Evolutionary conservation across 129 eudicot species (phyloP).

Genomic region (Flaveria bidentis): DNA sequence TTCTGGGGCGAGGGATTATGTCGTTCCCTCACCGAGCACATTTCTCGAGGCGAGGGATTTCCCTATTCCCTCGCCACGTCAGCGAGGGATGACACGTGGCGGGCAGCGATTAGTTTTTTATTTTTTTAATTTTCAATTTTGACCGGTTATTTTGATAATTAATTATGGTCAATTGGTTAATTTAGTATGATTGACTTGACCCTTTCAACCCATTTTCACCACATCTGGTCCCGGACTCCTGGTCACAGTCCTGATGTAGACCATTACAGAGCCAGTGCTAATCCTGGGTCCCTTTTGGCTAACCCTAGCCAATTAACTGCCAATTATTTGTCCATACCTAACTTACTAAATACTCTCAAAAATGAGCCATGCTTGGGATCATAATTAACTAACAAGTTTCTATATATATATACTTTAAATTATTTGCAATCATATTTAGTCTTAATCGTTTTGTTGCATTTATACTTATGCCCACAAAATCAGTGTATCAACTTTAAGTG

Average conservation of each 20-base stretch:
- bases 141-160: too few species aligned
- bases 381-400: too few species aligned
- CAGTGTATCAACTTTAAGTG: too few species aligned
- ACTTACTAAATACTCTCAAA: background rate
- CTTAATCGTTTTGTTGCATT: background rate
- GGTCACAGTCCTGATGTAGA: background rate
- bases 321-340: constrained; percentile 4
- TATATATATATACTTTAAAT: background rate
- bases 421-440: background rate
- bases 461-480: too few species aligned
- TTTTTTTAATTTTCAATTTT: too few species aligned
- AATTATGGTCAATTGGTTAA: too few species aligned
- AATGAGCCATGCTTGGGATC: background rate
- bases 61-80: too few species aligned
- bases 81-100: too few species aligned
- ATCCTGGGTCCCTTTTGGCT: background rate
- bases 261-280: background rate
- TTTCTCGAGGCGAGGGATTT: too few species aligned
- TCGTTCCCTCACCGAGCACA: too few species aligned
- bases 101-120: too few species aligned
- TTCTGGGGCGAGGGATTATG: too few species aligned
- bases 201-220: background rate
- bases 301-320: background rate
- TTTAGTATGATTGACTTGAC: background rate
- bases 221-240: background rate